phyloP scores from a whole-genome alignment of 2,329 filamentous ascomycete species.

The Verticillium dahliae region DNA sequence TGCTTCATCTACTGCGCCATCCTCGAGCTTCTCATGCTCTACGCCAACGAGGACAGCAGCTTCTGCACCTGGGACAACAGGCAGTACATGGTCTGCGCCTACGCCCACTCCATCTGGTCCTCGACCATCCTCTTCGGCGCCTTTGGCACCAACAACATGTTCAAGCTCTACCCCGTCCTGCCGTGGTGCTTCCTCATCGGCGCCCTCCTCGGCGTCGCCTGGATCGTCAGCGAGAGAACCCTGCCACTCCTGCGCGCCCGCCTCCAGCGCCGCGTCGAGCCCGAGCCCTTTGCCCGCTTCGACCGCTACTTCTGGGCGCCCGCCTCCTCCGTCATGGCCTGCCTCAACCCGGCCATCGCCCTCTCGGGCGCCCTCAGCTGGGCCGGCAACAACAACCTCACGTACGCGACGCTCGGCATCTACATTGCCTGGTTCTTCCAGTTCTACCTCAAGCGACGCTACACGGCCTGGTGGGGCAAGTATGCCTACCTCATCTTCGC shows the following conservation, averaged over 20 bases:
- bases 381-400: conserved; percentile 34
- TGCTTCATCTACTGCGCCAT: conserved; percentile 33
- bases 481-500: conserved; percentile 40
- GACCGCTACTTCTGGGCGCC: conserved; percentile 30
- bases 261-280: conserved; percentile 20
- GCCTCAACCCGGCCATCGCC: conserved; percentile 32
- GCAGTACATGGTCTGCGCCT: conserved; percentile 21
- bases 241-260: conserved; percentile 24
- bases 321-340: conserved; percentile 27
- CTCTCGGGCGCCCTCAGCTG: conserved; percentile 36
- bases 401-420: conserved; percentile 35
- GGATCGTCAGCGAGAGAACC: conserved; percentile 25
- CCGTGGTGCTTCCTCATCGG: conserved; percentile 39
- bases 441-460: conserved; percentile 31
- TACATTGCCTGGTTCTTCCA: conserved; percentile 34
- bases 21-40: conserved; percentile 27
- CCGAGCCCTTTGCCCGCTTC: conserved; percentile 22
- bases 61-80: conserved; percentile 20
- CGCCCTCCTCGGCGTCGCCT: conserved; percentile 25
- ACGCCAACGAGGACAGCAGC: conserved; percentile 24
- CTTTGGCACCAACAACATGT: conserved; percentile 25
- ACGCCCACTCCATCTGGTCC: conserved; percentile 22
- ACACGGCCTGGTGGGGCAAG: conserved; percentile 36
- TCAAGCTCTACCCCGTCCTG: conserved; percentile 34
- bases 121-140: conserved; percentile 23